Conservation (phyloP, 306 rosid species). For the Prunus salicina region DNA sequence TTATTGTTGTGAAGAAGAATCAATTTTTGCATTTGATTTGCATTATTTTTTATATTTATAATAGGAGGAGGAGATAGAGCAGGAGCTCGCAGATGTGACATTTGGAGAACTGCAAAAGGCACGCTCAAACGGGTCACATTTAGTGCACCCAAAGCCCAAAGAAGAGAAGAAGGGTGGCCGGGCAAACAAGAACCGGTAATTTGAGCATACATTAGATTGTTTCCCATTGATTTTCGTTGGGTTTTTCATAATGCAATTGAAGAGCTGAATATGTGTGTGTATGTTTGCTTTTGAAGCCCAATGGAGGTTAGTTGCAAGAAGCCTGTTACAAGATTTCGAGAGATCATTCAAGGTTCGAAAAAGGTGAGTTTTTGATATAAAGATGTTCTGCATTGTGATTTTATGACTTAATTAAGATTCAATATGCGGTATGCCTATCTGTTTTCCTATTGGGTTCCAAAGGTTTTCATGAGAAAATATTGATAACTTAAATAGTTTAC, state of each 20-base stretch:
- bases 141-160: constrained; percentile 32
- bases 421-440: neutral
- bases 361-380: constrained; percentile 38
- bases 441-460: neutral
- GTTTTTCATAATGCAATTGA: neutral
- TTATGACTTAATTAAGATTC: neutral
- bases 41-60: neutral
- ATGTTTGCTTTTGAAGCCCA: constrained; percentile 52
- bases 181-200: constrained; percentile 81
- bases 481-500: neutral
- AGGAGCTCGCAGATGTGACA: constrained; percentile 74
- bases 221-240: neutral
- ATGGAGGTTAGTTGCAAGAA: constrained; percentile 73
- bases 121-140: constrained; percentile 64
- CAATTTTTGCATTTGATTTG: neutral
- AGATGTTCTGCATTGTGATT: neutral
- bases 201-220: neutral
- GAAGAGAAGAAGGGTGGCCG: constrained; percentile 53
- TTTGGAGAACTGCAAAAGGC: constrained; percentile 86
- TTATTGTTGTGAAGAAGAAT: neutral
- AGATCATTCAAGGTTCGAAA: constrained; percentile 75
- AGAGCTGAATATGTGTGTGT: constrained; percentile 14
- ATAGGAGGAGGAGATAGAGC: constrained; percentile 72
- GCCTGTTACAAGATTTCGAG: constrained; percentile 48
- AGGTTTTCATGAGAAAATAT: neutral